Evolutionary conservation across 2,329 filamentous ascomycete genomes (phyloP), one percentile per base, ranked within the genome.

Genomic region (Sporothrix luriei): DNA sequence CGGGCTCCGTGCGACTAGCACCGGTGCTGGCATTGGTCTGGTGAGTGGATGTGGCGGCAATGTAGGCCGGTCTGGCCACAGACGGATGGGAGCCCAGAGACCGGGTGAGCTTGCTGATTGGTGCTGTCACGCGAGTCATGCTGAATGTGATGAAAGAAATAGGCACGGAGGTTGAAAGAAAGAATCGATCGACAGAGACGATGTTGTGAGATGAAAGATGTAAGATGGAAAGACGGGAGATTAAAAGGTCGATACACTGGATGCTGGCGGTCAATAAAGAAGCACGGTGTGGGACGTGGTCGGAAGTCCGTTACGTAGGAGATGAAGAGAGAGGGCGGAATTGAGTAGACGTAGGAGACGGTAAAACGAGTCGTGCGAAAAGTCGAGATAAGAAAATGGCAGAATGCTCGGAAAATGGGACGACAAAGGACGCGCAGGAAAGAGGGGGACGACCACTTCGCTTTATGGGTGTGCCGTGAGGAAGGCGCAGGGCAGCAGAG

Each of bases 91-190:
- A 78, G 75, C 79, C 78, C 72, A 85, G 75, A 62, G 80, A 79
- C 72, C 84, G 81, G 73, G 82, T 73, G 75, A 86, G 79, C 78
- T 84, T 85, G 76, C 80, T 77, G 73, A 82, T 78, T 76, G 84
- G 82, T 59, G 81, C 80, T 19, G 83, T 82, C 71, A 86, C 79
- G 76, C 84, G 79, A 62, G 84, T 84, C 81, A 85, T 85, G 70
- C 24, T 77, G 70, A 66, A 5, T 29, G 13, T 26, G n/a, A 19
- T 2, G 64, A 29, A 1, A 16, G 46, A 24, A 40, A 29, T 24
- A 26, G 52, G 38, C 3, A 19, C 13, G 24, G 14, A 14, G 26
- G n/a, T 13, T 14, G 51, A 24, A 26, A 5, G 10, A 21, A 52
- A 14, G 62, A 65, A n/a, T 26, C 26, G 61, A 33, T 49, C 24